A percentile compares a stretch with the other conserved stretches of the same genome.
phyloP scores from a whole-genome alignment of 2,329 filamentous ascomycete species.

The Zymoseptoria tritici region DNA sequence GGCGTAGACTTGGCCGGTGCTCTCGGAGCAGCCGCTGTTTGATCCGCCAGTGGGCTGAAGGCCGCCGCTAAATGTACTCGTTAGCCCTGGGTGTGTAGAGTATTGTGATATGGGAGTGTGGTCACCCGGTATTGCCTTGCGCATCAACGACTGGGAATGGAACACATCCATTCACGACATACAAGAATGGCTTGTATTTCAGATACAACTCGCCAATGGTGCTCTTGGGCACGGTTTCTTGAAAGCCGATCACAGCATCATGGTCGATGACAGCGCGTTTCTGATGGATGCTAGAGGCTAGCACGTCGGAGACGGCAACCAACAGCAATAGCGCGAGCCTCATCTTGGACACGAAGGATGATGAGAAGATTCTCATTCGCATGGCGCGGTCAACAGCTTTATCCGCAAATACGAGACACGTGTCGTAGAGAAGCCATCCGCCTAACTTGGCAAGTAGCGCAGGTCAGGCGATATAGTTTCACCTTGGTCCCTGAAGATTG shows the following conservation, averaged over 20 bases:
- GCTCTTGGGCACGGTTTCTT: conserved; percentile 45
- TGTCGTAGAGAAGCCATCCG: neutral
- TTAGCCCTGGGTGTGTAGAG: neutral
- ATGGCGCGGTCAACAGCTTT: neutral
- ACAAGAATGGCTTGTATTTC: conserved; percentile 50
- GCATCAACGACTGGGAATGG: conserved; percentile 56
- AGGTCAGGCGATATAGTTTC: neutral
- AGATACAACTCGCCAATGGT: conserved; percentile 43
- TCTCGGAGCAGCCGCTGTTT: conserved; percentile 36
- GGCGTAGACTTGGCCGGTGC: conserved; percentile 46
- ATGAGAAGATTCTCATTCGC: neutral
- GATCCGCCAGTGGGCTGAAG: conserved; percentile 35
- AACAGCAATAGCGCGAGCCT: neutral
- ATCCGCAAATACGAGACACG: neutral
- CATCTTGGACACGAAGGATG: neutral
- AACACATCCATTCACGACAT: conserved; percentile 54
- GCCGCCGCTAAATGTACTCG: conserved; percentile 34
- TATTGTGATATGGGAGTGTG: too few species aligned
- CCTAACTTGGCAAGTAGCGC: neutral
- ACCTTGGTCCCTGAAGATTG: neutral
- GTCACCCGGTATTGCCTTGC: conserved; percentile 49
- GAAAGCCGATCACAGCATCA: conserved; percentile 47
- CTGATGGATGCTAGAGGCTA: conserved; percentile 20
- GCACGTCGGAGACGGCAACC: neutral
- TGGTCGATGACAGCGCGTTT: conserved; percentile 38